Conservation (phyloP, 495 filamentous ascomycete species). For the Daldinia bambusicola region DNA sequence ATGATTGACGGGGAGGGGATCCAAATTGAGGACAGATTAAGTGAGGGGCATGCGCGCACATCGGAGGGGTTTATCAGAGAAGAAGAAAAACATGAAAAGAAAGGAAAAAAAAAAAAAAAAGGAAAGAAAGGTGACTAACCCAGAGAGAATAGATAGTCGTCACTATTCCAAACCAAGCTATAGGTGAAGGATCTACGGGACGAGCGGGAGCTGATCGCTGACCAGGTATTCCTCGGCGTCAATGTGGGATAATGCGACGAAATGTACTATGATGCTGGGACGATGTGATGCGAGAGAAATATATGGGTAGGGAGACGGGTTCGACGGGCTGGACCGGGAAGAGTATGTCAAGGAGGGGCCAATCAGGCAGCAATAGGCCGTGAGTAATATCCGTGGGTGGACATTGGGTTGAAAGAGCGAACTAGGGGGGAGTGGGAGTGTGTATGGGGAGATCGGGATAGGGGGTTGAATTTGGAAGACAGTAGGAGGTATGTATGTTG, state of each 20-base stretch:
- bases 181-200: constrained; percentile 40
- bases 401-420: constrained; percentile 37
- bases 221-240: constrained; percentile 6
- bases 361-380: constrained; percentile 43
- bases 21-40: constrained; percentile 25
- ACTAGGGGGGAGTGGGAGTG: background rate
- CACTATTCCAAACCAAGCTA: constrained; percentile 29
- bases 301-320: constrained; percentile 22
- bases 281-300: constrained; percentile 27
- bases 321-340: constrained; percentile 19
- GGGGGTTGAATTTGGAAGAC: constrained; percentile 2
- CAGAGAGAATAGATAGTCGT: background rate
- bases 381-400: constrained; percentile 35
- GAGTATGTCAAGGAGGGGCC: constrained; percentile 34
- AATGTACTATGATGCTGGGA: constrained; percentile 33
- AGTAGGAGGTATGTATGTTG: too few relatives aligned
- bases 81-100: constrained; percentile 12
- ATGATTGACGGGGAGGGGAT: constrained; percentile 27
- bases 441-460: background rate
- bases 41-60: background rate
- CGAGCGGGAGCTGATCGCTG: constrained; percentile 29
- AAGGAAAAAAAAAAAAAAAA: constrained; percentile 12
- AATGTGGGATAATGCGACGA: background rate
- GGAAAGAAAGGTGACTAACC: background rate
- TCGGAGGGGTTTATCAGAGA: background rate